Percentiles rank a stretch among this genome's conserved stretches.
Evolutionary conservation across 1,284 basidiomycete species (phyloP).

Genomic region (Trichosporon inkin): DNA sequence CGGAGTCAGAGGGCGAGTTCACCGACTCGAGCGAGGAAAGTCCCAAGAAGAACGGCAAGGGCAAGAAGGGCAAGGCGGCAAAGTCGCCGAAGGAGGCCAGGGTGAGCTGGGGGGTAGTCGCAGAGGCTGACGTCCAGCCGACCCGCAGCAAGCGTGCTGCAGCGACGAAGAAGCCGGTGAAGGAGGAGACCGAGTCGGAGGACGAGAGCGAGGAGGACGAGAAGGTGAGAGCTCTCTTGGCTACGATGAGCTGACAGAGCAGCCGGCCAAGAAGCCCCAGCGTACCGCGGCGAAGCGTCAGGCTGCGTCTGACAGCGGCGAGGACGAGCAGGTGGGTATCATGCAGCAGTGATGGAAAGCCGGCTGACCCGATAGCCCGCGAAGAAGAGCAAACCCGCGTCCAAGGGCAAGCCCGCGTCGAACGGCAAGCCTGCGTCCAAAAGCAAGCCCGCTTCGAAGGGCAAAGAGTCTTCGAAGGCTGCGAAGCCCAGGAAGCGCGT

Average conservation of each 20-base stretch:
- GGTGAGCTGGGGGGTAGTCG: background rate
- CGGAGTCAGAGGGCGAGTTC: conserved; percentile 12
- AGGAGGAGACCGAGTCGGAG: background rate
- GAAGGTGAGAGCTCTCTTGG: background rate
- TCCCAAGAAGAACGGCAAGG: background rate
- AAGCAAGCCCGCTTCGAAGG: conserved; percentile 2
- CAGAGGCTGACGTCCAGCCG: background rate
- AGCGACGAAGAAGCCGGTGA: background rate
- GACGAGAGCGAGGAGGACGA: conserved; percentile 14
- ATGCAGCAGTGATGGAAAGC: background rate
- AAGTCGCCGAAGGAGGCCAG: background rate
- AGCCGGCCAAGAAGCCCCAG: conserved; percentile 2
- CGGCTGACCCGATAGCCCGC: background rate
- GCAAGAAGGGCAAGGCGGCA: background rate
- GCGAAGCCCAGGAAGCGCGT: background rate
- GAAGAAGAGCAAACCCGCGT: conserved; percentile 13
- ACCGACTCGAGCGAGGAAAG: conserved; percentile 12
- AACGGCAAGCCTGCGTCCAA: conserved; percentile 11
- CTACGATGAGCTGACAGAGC: background rate
- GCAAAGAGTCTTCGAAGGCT: background rate
- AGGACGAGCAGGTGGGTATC: background rate
- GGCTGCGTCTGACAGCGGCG: background rate
- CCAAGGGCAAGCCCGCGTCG: conserved; percentile 15
- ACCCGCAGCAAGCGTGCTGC: conserved; percentile 1
- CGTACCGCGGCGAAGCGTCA: background rate